Evolutionary conservation across 768 basidiomycete species (phyloP).

Genomic region (Tylopilus rubrobrunneus): DNA sequence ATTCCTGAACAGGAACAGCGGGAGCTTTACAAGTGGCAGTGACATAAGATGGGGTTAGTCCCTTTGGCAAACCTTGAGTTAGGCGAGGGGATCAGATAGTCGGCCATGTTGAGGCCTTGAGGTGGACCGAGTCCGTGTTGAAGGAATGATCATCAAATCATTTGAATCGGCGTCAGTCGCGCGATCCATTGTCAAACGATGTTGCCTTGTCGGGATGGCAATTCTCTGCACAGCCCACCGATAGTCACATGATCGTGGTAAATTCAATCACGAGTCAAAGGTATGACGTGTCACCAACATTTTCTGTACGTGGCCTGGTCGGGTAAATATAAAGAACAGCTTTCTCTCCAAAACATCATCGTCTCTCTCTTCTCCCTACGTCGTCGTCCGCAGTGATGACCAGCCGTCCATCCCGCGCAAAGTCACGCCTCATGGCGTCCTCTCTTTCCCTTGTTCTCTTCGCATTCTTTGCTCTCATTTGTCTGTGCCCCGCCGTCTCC

Average conservation of each 20-base stretch:
- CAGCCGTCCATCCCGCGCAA: conserved; percentile 50
- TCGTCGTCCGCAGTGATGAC: conserved; percentile 26
- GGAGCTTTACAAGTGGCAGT: no score
- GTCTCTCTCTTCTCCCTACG: conserved; percentile 5
- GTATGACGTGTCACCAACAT: conserved; percentile 29
- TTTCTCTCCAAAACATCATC: conserved; percentile 7
- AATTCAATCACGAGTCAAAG: conserved; percentile 7
- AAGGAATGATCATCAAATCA: no score
- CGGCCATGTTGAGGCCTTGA: no score
- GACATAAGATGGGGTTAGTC: no score
- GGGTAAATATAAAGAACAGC: conserved; percentile 20
- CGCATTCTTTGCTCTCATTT: conserved; percentile 67
- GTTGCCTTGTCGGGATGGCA: no score
- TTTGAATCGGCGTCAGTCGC: no score
- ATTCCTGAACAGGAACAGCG: no score
- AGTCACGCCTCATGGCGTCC: conserved; percentile 51
- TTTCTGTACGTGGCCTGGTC: conserved; percentile 23
- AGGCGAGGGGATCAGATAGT: no score
- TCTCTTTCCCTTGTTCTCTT: conserved; percentile 59
- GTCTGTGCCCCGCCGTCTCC: conserved; percentile 59
- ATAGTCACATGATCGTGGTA: conserved; percentile 25
- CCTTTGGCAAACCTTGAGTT: no score
- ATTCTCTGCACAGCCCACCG: not conserved
- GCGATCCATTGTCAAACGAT: no score
- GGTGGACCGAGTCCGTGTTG: no score